Evolutionary conservation across 2,329 filamentous ascomycete genomes (phyloP).

Genomic region (Chrysosphaeria jannelii): DNA sequence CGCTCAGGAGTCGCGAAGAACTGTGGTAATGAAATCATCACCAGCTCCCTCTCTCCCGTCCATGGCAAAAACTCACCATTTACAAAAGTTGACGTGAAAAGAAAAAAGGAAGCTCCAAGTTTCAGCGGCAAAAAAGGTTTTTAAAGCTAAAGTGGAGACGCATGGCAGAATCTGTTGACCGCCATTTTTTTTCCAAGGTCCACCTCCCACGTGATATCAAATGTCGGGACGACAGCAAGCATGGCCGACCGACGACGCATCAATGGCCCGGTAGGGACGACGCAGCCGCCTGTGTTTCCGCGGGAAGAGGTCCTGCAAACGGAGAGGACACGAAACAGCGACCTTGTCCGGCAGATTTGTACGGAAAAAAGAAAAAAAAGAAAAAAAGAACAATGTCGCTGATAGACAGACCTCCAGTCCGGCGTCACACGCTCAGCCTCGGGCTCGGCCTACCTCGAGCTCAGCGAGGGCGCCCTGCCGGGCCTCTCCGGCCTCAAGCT

Average conservation of each 20-base stretch:
- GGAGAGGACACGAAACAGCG: conserved; percentile 25
- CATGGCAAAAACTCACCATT: too few species aligned
- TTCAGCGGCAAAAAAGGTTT: too few species aligned
- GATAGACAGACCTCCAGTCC: conserved; percentile 45
- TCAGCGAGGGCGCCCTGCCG: conserved; percentile 16
- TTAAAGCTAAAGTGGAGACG: too few species aligned
- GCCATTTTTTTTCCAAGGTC: too few species aligned
- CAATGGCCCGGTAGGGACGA: conserved; percentile 60
- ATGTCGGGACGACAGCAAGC: too few species aligned
- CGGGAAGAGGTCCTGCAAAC: conserved; percentile 11
- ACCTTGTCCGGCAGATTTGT: conserved; percentile 69
- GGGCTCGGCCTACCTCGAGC: conserved; percentile 65
- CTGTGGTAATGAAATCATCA: conserved; percentile 28
- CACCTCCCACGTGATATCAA: too few species aligned
- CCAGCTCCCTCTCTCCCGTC: too few species aligned
- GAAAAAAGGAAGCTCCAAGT: too few species aligned
- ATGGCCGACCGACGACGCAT: conserved; percentile 34
- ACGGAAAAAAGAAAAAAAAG: conserved; percentile 5
- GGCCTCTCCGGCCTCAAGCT: conserved; percentile 43
- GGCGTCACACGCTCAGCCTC: conserved; percentile 79
- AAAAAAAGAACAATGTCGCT: neutral
- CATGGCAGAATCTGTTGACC: too few species aligned
- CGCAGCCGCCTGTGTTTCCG: conserved; percentile 34
- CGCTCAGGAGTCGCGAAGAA: conserved; percentile 30
- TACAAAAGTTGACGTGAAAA: too few species aligned